Conservation (phyloP, 495 filamentous ascomycete genomes). For the Daldinia bambusicola region DNA sequence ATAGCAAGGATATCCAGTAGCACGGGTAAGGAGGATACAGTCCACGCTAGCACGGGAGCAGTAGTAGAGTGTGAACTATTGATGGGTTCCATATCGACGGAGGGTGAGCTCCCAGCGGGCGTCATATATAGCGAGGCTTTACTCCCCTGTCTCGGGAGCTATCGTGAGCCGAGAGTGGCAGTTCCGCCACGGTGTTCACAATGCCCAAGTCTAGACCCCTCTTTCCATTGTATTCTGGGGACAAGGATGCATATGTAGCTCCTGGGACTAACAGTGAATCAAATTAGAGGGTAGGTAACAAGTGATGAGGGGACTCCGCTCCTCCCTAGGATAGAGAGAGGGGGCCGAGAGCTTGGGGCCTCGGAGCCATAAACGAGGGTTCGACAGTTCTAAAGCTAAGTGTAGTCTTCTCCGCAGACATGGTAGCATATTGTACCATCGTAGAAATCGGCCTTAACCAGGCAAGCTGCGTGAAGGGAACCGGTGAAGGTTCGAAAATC, state of each 20-base stretch:
- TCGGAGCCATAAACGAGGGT: slow-evolving; percentile 27
- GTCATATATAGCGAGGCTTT: slow-evolving; percentile 37
- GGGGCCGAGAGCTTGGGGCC: slow-evolving; percentile 32
- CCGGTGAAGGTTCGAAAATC: slow-evolving; percentile 38
- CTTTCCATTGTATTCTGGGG: slow-evolving; percentile 20
- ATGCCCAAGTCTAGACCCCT: slow-evolving; percentile 31
- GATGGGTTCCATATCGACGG: slow-evolving; percentile 7
- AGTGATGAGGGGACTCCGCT: slow-evolving; percentile 36
- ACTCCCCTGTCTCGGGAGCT: slow-evolving; percentile 20
- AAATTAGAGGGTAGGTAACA: slow-evolving; percentile 27
- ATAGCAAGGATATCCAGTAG: slow-evolving; percentile 10
- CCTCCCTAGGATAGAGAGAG: slow-evolving; percentile 23
- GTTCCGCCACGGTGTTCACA: slow-evolving; percentile 33
- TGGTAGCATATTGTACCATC: slow-evolving; percentile 27
- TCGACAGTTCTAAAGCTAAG: slow-evolving; percentile 37
- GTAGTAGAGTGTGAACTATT: slow-evolving; percentile 11
- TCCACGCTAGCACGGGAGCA: slow-evolving; percentile 6
- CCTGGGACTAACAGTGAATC: slow-evolving; percentile 30
- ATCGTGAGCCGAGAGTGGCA: slow-evolving; percentile 34
- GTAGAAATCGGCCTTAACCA: slow-evolving; percentile 22
- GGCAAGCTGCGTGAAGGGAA: slow-evolving; percentile 30
- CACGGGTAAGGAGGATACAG: slow-evolving; percentile 4
- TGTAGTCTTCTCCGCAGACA: slow-evolving; percentile 32
- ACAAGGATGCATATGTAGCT: slow-evolving; percentile 19
- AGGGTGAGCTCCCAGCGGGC: slow-evolving; percentile 15